Percentiles rank a stretch among this genome's conserved stretches.
These are phyloP conservation scores for Xylariomycetidae sp. DNA, from an alignment of 2,329 filamentous ascomycete species.

Conservation along the genomic window DNA sequence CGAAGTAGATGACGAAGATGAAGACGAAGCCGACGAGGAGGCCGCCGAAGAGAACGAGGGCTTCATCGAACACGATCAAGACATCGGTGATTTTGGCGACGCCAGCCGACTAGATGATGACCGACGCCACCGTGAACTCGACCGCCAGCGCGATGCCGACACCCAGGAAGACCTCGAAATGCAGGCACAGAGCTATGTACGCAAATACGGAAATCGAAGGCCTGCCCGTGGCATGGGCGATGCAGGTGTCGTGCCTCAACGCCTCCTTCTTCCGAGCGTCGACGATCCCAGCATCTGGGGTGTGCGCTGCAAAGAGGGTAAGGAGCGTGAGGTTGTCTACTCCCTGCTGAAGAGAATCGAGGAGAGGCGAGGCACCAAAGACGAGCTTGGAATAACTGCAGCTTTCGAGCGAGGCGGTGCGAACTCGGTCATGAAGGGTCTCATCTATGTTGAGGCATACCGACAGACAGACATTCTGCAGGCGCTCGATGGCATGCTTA, in stretches of 20 bases:
- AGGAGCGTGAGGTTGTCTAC: conserved; percentile 87
- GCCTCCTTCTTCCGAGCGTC: conserved; percentile 82
- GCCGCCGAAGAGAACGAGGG: conserved; percentile 77
- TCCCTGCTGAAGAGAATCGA: conserved; percentile 84
- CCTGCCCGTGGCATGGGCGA: conserved; percentile 59
- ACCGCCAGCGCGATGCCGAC: conserved; percentile 82
- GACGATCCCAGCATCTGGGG: conserved; percentile 96
- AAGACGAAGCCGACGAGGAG: conserved; percentile 82
- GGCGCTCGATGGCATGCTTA: conserved; percentile 76
- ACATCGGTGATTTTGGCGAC: conserved; percentile 83
- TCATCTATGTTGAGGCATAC: conserved; percentile 89
- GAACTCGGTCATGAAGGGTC: conserved; percentile 80
- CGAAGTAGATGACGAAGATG: conserved; percentile 93
- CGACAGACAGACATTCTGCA: conserved; percentile 79
- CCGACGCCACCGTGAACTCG: conserved; percentile 86
- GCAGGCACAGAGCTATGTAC: conserved; percentile 77
- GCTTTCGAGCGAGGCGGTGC: conserved; percentile 83
- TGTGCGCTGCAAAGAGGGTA: conserved; percentile 87
- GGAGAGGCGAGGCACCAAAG: conserved; percentile 70
- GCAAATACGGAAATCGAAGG: conserved; percentile 79
- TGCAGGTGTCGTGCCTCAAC: conserved; percentile 73
- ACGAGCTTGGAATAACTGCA: conserved; percentile 77
- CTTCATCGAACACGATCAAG: conserved; percentile 82
- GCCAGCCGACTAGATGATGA: conserved; percentile 80
- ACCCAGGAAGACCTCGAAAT: conserved; percentile 89